Percentiles rank a stretch among this genome's conserved stretches.
These are phyloP conservation scores for Fragaria nilgerrensis DNA, from an alignment of 306 rosid species.

Conservation along the genomic window DNA sequence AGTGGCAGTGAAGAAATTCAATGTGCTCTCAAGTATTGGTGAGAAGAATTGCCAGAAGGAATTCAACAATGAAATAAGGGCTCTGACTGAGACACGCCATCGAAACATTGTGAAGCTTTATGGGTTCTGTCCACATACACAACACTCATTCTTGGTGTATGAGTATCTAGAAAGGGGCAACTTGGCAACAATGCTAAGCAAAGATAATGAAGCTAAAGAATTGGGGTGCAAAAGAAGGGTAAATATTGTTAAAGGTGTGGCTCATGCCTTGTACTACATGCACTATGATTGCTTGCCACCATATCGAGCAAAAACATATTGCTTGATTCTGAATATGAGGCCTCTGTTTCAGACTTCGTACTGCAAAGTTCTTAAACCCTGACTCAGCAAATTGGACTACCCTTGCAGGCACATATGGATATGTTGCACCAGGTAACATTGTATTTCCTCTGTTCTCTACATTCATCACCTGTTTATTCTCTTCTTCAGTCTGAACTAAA, in stretches of 20 bases:
- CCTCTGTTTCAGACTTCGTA: slow-evolving; percentile 20
- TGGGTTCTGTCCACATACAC: slow-evolving; percentile 14
- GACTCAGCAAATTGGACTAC: slow-evolving; percentile 20
- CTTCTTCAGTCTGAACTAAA: no score
- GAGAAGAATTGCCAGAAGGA: not conserved
- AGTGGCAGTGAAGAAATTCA: slow-evolving; percentile 23
- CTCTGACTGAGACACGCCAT: slow-evolving; percentile 15
- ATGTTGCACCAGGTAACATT: slow-evolving; percentile 13
- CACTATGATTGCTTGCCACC: slow-evolving; percentile 13
- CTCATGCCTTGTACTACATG: slow-evolving; percentile 25
- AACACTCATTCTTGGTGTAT: slow-evolving; percentile 11
- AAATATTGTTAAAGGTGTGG: slow-evolving; percentile 7
- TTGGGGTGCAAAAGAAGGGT: slow-evolving; percentile 18
- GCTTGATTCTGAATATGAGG: slow-evolving; percentile 2
- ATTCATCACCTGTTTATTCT: not conserved
- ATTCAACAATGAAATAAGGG: slow-evolving; percentile 19
- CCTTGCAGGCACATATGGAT: slow-evolving; percentile 25
- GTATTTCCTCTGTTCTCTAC: not conserved
- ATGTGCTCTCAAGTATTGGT: not conserved
- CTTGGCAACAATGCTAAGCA: not conserved
- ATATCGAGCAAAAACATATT: slow-evolving; percentile 21
- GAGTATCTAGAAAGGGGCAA: slow-evolving; percentile 19
- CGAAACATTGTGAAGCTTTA: slow-evolving; percentile 20
- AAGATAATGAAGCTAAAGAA: slow-evolving; percentile 12
- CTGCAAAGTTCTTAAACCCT: not conserved